A percentile compares a stretch with the other conserved stretches of the same genome.
phyloP scores from a whole-genome alignment of 306 rosid species.

The Nissolia schottii region DNA sequence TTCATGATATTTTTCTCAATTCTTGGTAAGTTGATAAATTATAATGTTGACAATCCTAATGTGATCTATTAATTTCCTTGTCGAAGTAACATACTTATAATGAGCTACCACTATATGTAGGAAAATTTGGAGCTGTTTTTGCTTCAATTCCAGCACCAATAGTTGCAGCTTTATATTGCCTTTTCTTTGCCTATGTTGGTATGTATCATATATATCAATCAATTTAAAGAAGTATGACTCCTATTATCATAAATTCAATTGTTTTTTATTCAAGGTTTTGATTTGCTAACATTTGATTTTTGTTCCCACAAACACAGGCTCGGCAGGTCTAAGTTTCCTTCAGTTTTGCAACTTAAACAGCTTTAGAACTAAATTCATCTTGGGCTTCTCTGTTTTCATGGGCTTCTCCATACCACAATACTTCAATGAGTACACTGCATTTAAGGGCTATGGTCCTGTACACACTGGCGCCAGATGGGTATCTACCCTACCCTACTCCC shows the following conservation, averaged over 20 bases:
- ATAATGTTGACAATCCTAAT: not conserved
- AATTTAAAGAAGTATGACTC: slow-evolving; percentile 2
- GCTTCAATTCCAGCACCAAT: slow-evolving; percentile 96
- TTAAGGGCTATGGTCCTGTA: slow-evolving; percentile 81
- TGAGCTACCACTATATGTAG: slow-evolving; percentile 33
- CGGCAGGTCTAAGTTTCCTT: slow-evolving; percentile 81
- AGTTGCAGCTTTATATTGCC: slow-evolving; percentile 80
- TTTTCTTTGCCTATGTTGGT: slow-evolving; percentile 98
- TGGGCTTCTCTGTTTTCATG: slow-evolving; percentile 90
- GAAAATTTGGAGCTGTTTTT: slow-evolving; percentile 94
- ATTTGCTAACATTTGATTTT: not conserved
- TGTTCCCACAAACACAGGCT: slow-evolving; percentile 53
- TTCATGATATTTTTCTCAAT: slow-evolving; percentile 97
- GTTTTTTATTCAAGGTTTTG: not conserved
- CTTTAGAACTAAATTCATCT: slow-evolving; percentile 66
- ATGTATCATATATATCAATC: slow-evolving; percentile 39
- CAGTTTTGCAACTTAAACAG: slow-evolving; percentile 95
- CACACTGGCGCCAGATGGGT: slow-evolving; percentile 96
- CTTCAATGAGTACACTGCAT: slow-evolving; percentile 86
- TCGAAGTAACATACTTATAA: not conserved
- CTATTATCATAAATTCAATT: not conserved
- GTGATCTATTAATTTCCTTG: not conserved
- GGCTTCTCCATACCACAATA: slow-evolving; percentile 90
- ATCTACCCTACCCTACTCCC: not conserved
- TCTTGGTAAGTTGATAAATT: slow-evolving; percentile 65